Percentiles rank a stretch among this genome's conserved stretches.
Conservation (phyloP, 2,329 filamentous ascomycete species). For the Curvularia eragrostidis region DNA sequence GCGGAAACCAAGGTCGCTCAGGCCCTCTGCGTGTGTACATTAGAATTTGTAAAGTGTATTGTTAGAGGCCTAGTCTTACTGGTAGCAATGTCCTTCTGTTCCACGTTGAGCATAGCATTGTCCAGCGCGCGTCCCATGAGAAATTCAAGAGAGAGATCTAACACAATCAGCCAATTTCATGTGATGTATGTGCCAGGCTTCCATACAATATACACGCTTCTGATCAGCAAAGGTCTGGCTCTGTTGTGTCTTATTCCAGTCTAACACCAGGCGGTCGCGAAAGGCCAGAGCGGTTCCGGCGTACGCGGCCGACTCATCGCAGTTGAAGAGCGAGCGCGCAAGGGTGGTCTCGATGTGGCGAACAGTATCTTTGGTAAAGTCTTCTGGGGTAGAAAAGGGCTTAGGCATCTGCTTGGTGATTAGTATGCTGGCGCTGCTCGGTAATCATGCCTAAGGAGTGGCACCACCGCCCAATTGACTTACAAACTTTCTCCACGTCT, state of each 20-base stretch:
- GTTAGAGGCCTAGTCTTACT: slow-evolving; percentile 59
- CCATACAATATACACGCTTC: slow-evolving; percentile 88
- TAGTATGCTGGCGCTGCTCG: slow-evolving; percentile 9
- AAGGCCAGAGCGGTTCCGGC: slow-evolving; percentile 90
- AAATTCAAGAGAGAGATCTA: slow-evolving; percentile 92
- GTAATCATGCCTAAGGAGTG: slow-evolving; percentile 8
- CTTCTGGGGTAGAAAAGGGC: slow-evolving; percentile 78
- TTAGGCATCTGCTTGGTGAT: slow-evolving; percentile 60
- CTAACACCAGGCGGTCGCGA: slow-evolving; percentile 87
- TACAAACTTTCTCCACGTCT: slow-evolving; percentile 71
- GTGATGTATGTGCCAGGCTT: not conserved
- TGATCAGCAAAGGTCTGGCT: slow-evolving; percentile 87
- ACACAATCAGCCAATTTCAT: slow-evolving; percentile 19
- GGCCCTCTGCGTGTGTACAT: slow-evolving; percentile 69
- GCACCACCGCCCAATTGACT: slow-evolving; percentile 34
- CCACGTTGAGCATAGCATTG: slow-evolving; percentile 98
- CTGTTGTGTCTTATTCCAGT: slow-evolving; percentile 99
- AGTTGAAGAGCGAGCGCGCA: slow-evolving; percentile 96
- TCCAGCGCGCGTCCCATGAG: slow-evolving; percentile 95
- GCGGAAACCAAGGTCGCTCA: slow-evolving; percentile 89
- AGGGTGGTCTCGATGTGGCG: slow-evolving; percentile 96
- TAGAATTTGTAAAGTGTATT: slow-evolving; percentile 17
- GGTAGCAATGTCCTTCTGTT: slow-evolving; percentile 82
- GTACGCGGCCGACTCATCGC: slow-evolving; percentile 92
- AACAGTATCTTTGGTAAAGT: slow-evolving; percentile 84